phyloP scores from a whole-genome alignment of 1,284 basidiomycete species.

The Heliocybe sulcata region DNA sequence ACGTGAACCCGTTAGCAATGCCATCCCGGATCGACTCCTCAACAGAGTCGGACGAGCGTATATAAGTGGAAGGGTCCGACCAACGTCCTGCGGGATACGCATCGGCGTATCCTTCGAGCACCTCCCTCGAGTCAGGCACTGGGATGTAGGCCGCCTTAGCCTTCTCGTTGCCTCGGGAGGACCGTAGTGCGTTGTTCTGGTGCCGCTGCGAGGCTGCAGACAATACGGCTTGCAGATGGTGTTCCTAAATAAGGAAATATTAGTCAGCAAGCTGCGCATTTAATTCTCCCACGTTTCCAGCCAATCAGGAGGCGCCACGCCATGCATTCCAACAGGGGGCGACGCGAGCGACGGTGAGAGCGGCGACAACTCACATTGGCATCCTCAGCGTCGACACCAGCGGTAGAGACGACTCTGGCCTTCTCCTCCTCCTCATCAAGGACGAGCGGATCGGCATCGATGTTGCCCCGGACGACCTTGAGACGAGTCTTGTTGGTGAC shows the following conservation, averaged over 20 bases:
- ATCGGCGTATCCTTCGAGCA: conserved; percentile 68
- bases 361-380: conserved; percentile 65
- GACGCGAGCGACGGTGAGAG: conserved; percentile 12
- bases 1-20: conserved; percentile 67
- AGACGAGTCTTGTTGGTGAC: conserved; percentile 90
- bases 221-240: conserved; percentile 85
- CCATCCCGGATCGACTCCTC: conserved; percentile 66
- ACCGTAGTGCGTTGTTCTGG: conserved; percentile 30
- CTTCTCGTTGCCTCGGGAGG: conserved; percentile 37
- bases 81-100: conserved; percentile 68
- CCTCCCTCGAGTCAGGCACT: conserved; percentile 83
- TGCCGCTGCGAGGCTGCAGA: conserved; percentile 63
- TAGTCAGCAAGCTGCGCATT: conserved; percentile 62
- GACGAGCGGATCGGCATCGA: conserved; percentile 78
- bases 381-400: conserved; percentile 81
- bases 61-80: conserved; percentile 75
- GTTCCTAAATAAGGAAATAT: conserved; percentile 61
- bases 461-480: conserved; percentile 71
- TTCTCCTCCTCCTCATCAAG: conserved; percentile 81
- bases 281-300: conserved; percentile 31
- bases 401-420: conserved; percentile 52
- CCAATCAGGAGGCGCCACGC: conserved; percentile 44
- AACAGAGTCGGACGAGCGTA: conserved; percentile 82
- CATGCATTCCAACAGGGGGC: conserved; percentile 34
- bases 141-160: conserved; percentile 77